Evolutionary conservation across 306 rosid genomes (phyloP).

Genomic region (Gillenia trifoliata): DNA sequence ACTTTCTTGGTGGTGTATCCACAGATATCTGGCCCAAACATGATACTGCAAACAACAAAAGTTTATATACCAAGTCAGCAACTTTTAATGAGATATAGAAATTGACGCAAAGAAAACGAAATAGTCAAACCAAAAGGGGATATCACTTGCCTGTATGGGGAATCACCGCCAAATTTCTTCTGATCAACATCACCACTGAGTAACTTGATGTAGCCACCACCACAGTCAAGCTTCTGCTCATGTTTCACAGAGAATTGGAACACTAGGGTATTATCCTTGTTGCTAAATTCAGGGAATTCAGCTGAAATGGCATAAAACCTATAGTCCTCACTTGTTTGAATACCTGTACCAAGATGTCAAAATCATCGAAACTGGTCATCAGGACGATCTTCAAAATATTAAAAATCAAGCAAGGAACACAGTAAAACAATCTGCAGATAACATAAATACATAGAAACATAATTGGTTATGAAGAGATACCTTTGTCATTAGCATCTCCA

Average conservation of each 20-base stretch:
- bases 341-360: constrained; percentile 48
- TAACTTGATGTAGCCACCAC: constrained; percentile 98
- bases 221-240: constrained; percentile 99
- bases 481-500: constrained; percentile 84
- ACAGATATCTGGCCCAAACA: constrained; percentile 99
- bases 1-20: constrained; percentile 99
- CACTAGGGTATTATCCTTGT: constrained; percentile 78
- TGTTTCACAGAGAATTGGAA: constrained; percentile 96
- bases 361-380: neutral
- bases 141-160: constrained; percentile 78
- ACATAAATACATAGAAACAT: neutral
- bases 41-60: constrained; percentile 56
- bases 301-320: constrained; percentile 96
- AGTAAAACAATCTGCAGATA: neutral
- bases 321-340: constrained; percentile 96
- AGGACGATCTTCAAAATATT: neutral
- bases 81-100: neutral
- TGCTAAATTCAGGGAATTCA: constrained; percentile 92
- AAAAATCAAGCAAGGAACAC: neutral
- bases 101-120: neutral
- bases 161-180: constrained; percentile 95
- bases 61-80: constrained; percentile 16
- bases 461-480: constrained; percentile 26
- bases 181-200: constrained; percentile 89
- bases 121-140: constrained; percentile 1